phyloP scores from a whole-genome alignment of 2,329 filamentous ascomycete genomes.

The Botrytis paeoniae region DNA sequence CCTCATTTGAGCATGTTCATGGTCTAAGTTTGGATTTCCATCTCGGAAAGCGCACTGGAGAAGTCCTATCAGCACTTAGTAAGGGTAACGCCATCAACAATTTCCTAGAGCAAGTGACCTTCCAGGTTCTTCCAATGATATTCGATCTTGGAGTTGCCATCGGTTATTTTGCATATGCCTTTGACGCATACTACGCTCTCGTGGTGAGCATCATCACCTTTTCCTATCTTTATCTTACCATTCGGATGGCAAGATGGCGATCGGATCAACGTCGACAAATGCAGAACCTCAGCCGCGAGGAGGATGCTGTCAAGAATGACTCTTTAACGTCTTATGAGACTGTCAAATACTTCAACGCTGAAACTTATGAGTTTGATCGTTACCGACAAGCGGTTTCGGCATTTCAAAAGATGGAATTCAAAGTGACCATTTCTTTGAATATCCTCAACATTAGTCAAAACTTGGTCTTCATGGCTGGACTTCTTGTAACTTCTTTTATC shows the following conservation, averaged over 20 bases:
- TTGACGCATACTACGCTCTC: slow-evolving; percentile 86
- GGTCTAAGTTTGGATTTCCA: slow-evolving; percentile 94
- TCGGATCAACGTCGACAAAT: slow-evolving; percentile 88
- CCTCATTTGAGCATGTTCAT: slow-evolving; percentile 96
- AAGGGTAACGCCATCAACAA: slow-evolving; percentile 96
- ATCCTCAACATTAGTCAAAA: slow-evolving; percentile 80
- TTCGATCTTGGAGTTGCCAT: slow-evolving; percentile 85
- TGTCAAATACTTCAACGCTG: slow-evolving; percentile 87
- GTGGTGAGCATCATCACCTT: slow-evolving; percentile 89
- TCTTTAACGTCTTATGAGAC: slow-evolving; percentile 99
- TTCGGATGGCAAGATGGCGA: slow-evolving; percentile 91
- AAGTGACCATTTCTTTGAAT: slow-evolving; percentile 73
- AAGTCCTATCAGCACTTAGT: slow-evolving; percentile 91
- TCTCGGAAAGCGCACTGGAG: slow-evolving; percentile 91
- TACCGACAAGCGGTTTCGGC: slow-evolving; percentile 68
- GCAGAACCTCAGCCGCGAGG: slow-evolving; percentile 91
- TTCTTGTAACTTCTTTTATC: slow-evolving; percentile 69
- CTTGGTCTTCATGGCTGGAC: slow-evolving; percentile 73
- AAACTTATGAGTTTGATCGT: slow-evolving; percentile 72
- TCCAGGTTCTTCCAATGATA: slow-evolving; percentile 92
- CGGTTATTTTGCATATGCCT: slow-evolving; percentile 71
- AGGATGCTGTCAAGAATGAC: slow-evolving; percentile 97
- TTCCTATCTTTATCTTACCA: slow-evolving; percentile 93
- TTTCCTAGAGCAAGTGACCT: slow-evolving; percentile 94
- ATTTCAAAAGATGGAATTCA: slow-evolving; percentile 72